These are phyloP conservation scores for Chondrus crispus DNA, from an alignment of 23 red algal genomes.

Conservation along the genomic window DNA sequence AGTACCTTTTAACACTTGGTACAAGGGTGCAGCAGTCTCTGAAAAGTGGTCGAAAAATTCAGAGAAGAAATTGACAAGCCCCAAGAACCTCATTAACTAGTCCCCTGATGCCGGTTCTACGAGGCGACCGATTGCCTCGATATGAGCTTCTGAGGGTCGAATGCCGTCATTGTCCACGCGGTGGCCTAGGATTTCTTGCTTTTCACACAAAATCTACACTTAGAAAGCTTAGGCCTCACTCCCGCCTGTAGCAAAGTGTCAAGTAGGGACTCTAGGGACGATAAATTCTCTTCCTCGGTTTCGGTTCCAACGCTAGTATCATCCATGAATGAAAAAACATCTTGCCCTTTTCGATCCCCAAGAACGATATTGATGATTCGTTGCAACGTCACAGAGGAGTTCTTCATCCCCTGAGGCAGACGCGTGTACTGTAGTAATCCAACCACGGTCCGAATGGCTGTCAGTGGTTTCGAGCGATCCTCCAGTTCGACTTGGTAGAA, in stretches of 20 bases:
- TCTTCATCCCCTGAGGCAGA: neutral
- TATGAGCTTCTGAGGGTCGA: neutral
- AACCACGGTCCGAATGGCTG: conserved; percentile 14
- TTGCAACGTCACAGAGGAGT: conserved; percentile 6
- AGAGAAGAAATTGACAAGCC: conserved; percentile 16
- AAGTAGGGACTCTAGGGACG: too few relatives aligned
- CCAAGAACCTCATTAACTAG: neutral
- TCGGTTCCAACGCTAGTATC: too few relatives aligned
- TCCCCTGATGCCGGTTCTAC: neutral
- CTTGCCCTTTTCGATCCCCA: too few relatives aligned
- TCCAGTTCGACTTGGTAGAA: conserved; percentile 23
- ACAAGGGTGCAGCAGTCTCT: neutral
- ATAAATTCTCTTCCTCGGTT: too few relatives aligned
- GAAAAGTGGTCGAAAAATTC: conserved; percentile 13
- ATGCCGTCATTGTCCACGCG: too few relatives aligned
- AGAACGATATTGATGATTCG: too few relatives aligned
- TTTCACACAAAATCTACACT: too few relatives aligned
- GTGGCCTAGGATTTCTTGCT: too few relatives aligned
- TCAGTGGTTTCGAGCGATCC: neutral
- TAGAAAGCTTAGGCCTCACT: too few relatives aligned
- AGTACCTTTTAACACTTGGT: conserved; percentile 26
- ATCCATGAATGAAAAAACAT: too few relatives aligned
- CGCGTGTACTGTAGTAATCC: conserved; percentile 38
- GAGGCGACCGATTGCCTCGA: neutral
- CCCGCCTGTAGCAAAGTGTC: too few relatives aligned